These are phyloP conservation scores for Microsporum canis DNA, from an alignment of 2,329 filamentous ascomycete species.

Conservation along the genomic window DNA sequence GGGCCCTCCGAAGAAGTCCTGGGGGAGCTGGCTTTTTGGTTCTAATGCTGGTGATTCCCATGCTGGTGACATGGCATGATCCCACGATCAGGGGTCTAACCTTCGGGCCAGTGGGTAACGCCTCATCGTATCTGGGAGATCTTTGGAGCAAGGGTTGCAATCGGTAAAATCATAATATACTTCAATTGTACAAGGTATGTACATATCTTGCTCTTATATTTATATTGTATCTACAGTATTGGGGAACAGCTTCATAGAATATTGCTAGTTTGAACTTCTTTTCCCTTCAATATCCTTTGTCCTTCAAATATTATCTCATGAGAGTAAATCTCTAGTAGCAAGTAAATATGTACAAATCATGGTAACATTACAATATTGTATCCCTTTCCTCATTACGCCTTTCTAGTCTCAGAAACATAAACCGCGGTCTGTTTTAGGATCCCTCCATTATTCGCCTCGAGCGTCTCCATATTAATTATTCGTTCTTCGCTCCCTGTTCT, in stretches of 20 bases:
- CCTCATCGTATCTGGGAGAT: neutral
- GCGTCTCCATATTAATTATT: conserved; percentile 4
- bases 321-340: too few species aligned
- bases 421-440: conserved; percentile 10
- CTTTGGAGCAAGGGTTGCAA: neutral
- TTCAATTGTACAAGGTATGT: neutral
- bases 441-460: neutral
- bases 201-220: too few species aligned
- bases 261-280: neutral
- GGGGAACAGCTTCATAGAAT: neutral
- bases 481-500: conserved; percentile 8
- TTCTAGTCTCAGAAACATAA: conserved; percentile 6
- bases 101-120: neutral
- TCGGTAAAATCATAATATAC: neutral
- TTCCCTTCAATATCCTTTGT: too few species aligned
- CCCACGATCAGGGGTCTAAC: neutral
- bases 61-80: neutral
- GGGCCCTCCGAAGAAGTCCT: neutral
- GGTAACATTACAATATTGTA: neutral
- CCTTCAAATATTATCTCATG: too few species aligned
- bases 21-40: neutral
- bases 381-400: neutral
- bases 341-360: neutral
- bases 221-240: neutral
- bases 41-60: neutral